Evolutionary conservation across 2,329 filamentous ascomycete species (phyloP).

Genomic region (Neofusicoccum sp.): DNA sequence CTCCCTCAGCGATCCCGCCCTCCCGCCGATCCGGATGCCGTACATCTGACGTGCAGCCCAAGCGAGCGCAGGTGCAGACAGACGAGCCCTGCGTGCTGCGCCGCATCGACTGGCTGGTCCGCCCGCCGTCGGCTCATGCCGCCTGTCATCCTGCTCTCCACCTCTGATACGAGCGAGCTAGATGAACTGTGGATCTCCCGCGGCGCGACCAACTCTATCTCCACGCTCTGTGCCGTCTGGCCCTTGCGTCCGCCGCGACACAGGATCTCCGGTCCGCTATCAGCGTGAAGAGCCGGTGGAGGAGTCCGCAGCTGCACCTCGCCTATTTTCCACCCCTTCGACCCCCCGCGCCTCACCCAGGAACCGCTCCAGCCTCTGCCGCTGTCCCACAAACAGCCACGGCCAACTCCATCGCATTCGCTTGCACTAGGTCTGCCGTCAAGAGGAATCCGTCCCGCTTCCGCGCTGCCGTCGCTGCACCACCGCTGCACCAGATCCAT

Average conservation of each 20-base stretch:
- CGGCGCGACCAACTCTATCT: not conserved
- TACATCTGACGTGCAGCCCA: constrained; percentile 15
- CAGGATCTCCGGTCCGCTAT: no score
- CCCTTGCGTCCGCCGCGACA: no score
- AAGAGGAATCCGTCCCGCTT: not conserved
- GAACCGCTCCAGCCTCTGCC: not conserved
- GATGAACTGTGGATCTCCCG: constrained; percentile 11
- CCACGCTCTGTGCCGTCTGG: not conserved
- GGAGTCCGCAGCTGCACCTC: not conserved
- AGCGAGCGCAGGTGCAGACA: not conserved
- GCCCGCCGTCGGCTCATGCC: not conserved
- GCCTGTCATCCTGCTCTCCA: not conserved
- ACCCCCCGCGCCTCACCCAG: not conserved
- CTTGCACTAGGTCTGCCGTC: not conserved
- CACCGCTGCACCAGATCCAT: not conserved
- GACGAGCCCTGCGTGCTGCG: not conserved
- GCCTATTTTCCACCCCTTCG: not conserved
- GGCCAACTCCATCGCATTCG: not conserved
- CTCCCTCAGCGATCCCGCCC: constrained; percentile 8
- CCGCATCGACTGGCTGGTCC: not conserved
- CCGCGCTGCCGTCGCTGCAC: not conserved
- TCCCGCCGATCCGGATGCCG: constrained; percentile 11
- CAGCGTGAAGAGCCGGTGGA: not conserved
- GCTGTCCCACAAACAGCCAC: not conserved
- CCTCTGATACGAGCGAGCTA: not conserved